These are phyloP conservation scores for Fusarium sp. DNA, from an alignment of 2,329 filamentous ascomycete species.

Conservation along the genomic window DNA sequence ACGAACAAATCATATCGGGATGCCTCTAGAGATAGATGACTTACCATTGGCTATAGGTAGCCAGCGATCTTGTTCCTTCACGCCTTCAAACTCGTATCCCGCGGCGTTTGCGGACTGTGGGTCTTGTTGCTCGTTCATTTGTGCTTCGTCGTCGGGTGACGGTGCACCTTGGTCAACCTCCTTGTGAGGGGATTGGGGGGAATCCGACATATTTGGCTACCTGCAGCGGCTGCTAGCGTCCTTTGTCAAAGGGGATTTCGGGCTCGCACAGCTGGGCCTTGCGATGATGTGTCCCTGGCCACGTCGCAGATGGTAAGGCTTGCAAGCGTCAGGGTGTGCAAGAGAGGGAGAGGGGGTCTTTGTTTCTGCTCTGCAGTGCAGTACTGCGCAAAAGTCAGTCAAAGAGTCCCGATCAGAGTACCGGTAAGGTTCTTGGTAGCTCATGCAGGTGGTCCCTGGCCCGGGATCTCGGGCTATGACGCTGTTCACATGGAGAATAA, in stretches of 20 bases:
- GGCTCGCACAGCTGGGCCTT: constrained; percentile 67
- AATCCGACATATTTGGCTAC: constrained; percentile 91
- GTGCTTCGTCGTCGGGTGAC: constrained; percentile 92
- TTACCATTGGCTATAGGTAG: constrained; percentile 99
- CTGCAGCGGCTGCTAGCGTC: constrained; percentile 73
- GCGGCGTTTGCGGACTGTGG: constrained; percentile 77
- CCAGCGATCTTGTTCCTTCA: constrained; percentile 99
- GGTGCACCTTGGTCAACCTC: constrained; percentile 93
- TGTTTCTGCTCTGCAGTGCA: constrained; percentile 57
- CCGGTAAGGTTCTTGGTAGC: constrained; percentile 46
- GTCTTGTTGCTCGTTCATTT: constrained; percentile 89
- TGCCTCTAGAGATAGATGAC: constrained; percentile 58
- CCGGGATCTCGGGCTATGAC: constrained; percentile 60
- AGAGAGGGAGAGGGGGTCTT: constrained; percentile 50
- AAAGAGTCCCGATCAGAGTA: constrained; percentile 46
- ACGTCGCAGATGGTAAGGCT: constrained; percentile 70
- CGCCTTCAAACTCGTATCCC: constrained; percentile 88
- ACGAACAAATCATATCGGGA: constrained; percentile 58
- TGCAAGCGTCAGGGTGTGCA: constrained; percentile 58
- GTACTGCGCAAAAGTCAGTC: constrained; percentile 67
- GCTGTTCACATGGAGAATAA: constrained; percentile 43
- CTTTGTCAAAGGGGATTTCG: constrained; percentile 65
- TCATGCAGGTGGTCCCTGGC: constrained; percentile 51
- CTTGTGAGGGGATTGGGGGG: constrained; percentile 88
- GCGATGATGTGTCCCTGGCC: constrained; percentile 69